Conservation (phyloP, 768 basidiomycete genomes). For the Trametes villosa region DNA sequence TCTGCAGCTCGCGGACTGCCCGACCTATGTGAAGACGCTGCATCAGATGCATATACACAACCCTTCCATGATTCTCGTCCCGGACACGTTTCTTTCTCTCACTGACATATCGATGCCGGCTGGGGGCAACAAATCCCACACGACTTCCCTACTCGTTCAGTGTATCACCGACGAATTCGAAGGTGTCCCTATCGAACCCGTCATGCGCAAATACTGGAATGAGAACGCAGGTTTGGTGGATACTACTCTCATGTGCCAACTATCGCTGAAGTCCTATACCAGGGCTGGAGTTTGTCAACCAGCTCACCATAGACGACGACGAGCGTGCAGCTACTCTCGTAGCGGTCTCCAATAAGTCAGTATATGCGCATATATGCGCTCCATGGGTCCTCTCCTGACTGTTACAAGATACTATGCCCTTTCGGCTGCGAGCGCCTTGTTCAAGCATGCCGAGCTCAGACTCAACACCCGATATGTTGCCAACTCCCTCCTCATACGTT, state of each 20-base stretch:
- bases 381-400: not conserved
- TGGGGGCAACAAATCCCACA: slow-evolving; percentile 46
- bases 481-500: slow-evolving; percentile 73
- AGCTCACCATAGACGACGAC: slow-evolving; percentile 80
- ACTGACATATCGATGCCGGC: slow-evolving; percentile 53
- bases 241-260: not conserved
- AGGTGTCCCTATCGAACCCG: slow-evolving; percentile 64
- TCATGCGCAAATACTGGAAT: slow-evolving; percentile 85
- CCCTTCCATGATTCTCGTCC: slow-evolving; percentile 75
- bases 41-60: slow-evolving; percentile 83
- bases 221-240: slow-evolving; percentile 64
- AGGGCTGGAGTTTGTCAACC: slow-evolving; percentile 81
- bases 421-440: slow-evolving; percentile 82
- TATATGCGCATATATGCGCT: slow-evolving; percentile 37
- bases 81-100: slow-evolving; percentile 75
- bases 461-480: slow-evolving; percentile 73
- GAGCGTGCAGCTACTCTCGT: slow-evolving; percentile 81
- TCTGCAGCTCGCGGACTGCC: slow-evolving; percentile 88
- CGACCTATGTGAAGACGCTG: slow-evolving; percentile 87
- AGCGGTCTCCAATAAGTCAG: slow-evolving; percentile 77
- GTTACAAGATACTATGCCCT: slow-evolving; percentile 80
- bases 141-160: slow-evolving; percentile 69
- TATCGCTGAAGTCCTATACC: slow-evolving; percentile 5
- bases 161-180: slow-evolving; percentile 79
- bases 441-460: slow-evolving; percentile 78